Base-by-base conservation (phyloP, 768 basidiomycete species). In the Nidula microcarpa region DNA sequence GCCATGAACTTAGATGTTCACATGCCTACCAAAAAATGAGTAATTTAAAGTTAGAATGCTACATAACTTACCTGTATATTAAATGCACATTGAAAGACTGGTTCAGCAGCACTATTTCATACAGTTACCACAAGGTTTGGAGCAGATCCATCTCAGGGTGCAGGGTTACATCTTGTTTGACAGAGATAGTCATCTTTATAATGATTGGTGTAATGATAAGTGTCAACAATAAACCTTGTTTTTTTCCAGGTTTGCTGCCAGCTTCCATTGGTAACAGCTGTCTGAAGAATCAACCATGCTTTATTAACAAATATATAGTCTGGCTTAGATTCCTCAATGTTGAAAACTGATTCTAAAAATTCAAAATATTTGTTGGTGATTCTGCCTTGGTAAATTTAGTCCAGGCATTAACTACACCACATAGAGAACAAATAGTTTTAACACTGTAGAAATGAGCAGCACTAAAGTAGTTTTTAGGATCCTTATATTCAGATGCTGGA, bases 171-270 rank as follows among this genome's bases (percentile, higher is more conserved):
- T 56, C 60, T 66, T 53, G 52, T 58, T 2, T 54, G 52, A 55
- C 68, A 71, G 4, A 72, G 35, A 16, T 48, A 9, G 55, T 72
- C 67, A 32, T 55, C 47, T 48, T 55, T 45, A 4, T 54, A 33
- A 50, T 72, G 68, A 43, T 65, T 65, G 50, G 52, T 63, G 54
- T 70, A 70, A 49, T 71, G 69, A 44, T 66, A 71, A 17, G 60
- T 50, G 54, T 70, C 69, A 2, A 70, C 69, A 59, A 70, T 67
- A 54, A 70, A 69, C 6, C 62, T 33, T 14, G 60, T 65, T 39
- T 63, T 65, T 36, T 56, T 37, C 35, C 16, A 55, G 60, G 58
- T 62, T 32, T 43, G 54, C 43, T 55, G n/a, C 51, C 51, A 59
- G 33, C 34, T 48, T 3, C 52, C 51, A 56, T 33, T 23, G 32